Percentiles rank a stretch among this genome's conserved stretches.
phyloP scores from a whole-genome alignment of 495 filamentous ascomycete genomes.

The Cercophora sp. region DNA sequence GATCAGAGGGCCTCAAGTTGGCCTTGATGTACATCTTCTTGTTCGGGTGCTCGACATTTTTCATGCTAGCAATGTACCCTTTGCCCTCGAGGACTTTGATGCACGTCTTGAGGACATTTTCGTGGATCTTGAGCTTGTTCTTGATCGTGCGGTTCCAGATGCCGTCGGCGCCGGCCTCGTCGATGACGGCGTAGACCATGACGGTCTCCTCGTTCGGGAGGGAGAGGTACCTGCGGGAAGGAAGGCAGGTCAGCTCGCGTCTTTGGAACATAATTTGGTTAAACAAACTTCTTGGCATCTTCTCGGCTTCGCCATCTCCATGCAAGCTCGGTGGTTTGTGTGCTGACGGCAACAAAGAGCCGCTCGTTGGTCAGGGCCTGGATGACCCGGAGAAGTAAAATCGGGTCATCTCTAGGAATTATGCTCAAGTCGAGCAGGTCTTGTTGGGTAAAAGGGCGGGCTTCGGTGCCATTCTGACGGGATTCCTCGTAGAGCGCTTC shows the following conservation, averaged over 20 bases:
- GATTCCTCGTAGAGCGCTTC: slow-evolving; percentile 31
- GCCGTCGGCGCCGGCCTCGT: slow-evolving; percentile 72
- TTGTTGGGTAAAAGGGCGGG: slow-evolving; percentile 61
- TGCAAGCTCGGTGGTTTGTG: slow-evolving; percentile 50
- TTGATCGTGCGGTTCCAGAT: slow-evolving; percentile 85
- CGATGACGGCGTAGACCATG: slow-evolving; percentile 80
- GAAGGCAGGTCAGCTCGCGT: not conserved
- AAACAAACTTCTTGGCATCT: slow-evolving; percentile 64
- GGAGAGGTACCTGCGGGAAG: slow-evolving; percentile 53
- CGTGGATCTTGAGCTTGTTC: slow-evolving; percentile 69
- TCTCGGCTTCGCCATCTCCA: slow-evolving; percentile 65
- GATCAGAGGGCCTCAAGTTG: slow-evolving; percentile 71
- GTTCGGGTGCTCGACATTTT: slow-evolving; percentile 59
- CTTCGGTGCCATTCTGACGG: slow-evolving; percentile 34
- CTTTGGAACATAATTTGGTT: too few species aligned
- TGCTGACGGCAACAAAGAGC: slow-evolving; percentile 60
- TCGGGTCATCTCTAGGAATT: slow-evolving; percentile 55
- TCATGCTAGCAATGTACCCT: slow-evolving; percentile 54
- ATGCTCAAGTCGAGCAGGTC: slow-evolving; percentile 59
- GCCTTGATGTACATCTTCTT: slow-evolving; percentile 84
- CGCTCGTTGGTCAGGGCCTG: slow-evolving; percentile 63
- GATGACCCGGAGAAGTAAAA: slow-evolving; percentile 55
- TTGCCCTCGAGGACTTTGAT: slow-evolving; percentile 72
- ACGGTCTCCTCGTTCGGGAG: slow-evolving; percentile 64
- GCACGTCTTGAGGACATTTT: slow-evolving; percentile 66